A percentile compares a stretch with the other conserved stretches of the same genome.
Evolutionary conservation across 768 basidiomycete species (phyloP).

Genomic region (Arthromyces matolae): DNA sequence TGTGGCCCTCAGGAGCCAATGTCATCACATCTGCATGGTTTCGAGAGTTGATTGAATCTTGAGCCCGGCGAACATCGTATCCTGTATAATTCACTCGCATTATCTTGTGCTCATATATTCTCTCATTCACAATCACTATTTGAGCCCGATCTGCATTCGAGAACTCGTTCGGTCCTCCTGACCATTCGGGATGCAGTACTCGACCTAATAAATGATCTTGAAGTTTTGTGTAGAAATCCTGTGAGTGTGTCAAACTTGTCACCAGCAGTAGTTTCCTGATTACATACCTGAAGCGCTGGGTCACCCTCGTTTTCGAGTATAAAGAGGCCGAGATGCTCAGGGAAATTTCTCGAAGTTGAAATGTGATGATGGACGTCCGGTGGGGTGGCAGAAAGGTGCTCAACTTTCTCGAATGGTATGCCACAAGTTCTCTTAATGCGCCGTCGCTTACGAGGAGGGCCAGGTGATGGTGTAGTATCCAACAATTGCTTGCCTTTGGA

Average conservation of each 20-base stretch:
- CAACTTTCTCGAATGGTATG: slow-evolving; percentile 3
- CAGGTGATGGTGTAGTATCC: background rate
- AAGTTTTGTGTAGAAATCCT: slow-evolving; percentile 20
- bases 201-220: slow-evolving; percentile 22
- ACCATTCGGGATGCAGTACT: slow-evolving; percentile 11
- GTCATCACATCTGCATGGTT: slow-evolving; percentile 27
- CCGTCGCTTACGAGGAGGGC: background rate
- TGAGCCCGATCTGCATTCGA: background rate
- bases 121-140: slow-evolving; percentile 8
- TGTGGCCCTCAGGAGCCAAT: too few relatives aligned
- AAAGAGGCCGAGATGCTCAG: slow-evolving; percentile 4
- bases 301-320: slow-evolving; percentile 17
- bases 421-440: background rate
- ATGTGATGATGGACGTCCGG: slow-evolving; percentile 9
- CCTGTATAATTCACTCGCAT: slow-evolving; percentile 34
- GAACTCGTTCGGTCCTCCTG: slow-evolving; percentile 18
- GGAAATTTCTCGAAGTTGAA: too few relatives aligned
- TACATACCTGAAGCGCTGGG: slow-evolving; percentile 12
- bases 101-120: slow-evolving; percentile 21
- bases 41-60: slow-evolving; percentile 31
- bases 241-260: background rate
- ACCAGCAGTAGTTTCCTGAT: background rate
- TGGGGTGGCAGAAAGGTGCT: slow-evolving; percentile 8
- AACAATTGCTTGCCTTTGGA: background rate
- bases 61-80: too few relatives aligned